Evolutionary conservation across 805 yeast genomes (phyloP).

Genomic region (Metschnikowia matae): DNA sequence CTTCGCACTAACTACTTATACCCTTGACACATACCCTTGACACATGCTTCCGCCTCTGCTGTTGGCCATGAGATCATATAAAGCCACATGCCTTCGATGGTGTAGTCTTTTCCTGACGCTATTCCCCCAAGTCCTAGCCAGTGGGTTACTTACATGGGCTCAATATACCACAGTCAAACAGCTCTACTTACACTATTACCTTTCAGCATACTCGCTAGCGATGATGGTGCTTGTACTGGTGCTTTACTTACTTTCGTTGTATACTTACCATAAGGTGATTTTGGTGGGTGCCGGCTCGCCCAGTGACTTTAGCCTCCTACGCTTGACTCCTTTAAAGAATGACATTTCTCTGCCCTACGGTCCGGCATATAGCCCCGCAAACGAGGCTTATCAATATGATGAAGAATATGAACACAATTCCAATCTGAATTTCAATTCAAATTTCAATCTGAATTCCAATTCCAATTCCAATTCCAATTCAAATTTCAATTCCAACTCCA

Average conservation of each 20-base stretch:
- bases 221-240: slow-evolving; percentile 17
- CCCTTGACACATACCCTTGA: background rate
- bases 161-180: slow-evolving; percentile 34
- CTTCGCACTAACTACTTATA: no score
- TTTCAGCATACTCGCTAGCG: background rate
- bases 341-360: no score
- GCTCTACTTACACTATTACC: slow-evolving; percentile 18
- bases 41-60: slow-evolving; percentile 16
- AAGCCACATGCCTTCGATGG: slow-evolving; percentile 11
- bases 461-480: no score
- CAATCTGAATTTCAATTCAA: no score
- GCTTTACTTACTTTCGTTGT: slow-evolving; percentile 37
- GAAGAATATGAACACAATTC: no score
- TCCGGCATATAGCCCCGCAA: no score
- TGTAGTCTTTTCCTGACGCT: slow-evolving; percentile 36
- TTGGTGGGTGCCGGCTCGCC: slow-evolving; percentile 66
- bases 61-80: slow-evolving; percentile 14
- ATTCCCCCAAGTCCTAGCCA: slow-evolving; percentile 49
- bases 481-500: no score
- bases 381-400: no score
- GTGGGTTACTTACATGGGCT: slow-evolving; percentile 45
- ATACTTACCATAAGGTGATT: slow-evolving; percentile 52
- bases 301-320: slow-evolving; percentile 46
- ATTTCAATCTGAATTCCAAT: no score
- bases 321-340: slow-evolving; percentile 14